A percentile compares a stretch with the other conserved stretches of the same genome.
These are phyloP conservation scores for Hirsutella minnesotensis DNA, from an alignment of 2,329 filamentous ascomycete species.

Conservation along the genomic window DNA sequence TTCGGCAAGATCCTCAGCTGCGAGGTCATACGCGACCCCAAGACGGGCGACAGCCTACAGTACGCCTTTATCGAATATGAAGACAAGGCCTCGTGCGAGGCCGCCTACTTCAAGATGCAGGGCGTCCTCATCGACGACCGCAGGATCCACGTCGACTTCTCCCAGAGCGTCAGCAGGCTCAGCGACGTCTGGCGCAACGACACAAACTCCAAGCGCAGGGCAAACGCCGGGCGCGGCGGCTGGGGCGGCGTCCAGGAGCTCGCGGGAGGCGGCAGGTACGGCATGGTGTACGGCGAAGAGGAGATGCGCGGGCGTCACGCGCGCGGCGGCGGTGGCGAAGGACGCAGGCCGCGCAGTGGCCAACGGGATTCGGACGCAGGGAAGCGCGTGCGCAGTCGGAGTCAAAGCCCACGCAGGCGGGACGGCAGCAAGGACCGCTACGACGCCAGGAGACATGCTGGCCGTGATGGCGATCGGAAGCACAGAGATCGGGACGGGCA, in stretches of 20 bases:
- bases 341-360: constrained; percentile 5
- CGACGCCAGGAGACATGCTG: constrained; percentile 14
- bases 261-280: constrained; percentile 46
- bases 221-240: constrained; percentile 51
- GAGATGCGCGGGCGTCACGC: constrained; percentile 45
- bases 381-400: constrained; percentile 1
- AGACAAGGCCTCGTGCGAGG: constrained; percentile 83
- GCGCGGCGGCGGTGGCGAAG: constrained; percentile 22
- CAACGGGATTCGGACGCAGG: background rate
- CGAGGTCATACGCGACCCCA: constrained; percentile 88
- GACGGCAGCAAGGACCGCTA: constrained; percentile 20
- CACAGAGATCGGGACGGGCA: constrained; percentile 11
- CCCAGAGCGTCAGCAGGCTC: constrained; percentile 80
- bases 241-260: constrained; percentile 84
- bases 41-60: constrained; percentile 88
- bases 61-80: constrained; percentile 98
- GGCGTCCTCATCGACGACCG: constrained; percentile 93
- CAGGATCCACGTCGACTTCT: constrained; percentile 96
- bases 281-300: constrained; percentile 71
- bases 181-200: constrained; percentile 81
- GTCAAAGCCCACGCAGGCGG: constrained; percentile 24
- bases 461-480: constrained; percentile 12
- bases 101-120: constrained; percentile 98
- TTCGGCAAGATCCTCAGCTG: constrained; percentile 93
- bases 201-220: constrained; percentile 67